Conservation (phyloP, 768 basidiomycete species). For the Kwoniella pini region DNA sequence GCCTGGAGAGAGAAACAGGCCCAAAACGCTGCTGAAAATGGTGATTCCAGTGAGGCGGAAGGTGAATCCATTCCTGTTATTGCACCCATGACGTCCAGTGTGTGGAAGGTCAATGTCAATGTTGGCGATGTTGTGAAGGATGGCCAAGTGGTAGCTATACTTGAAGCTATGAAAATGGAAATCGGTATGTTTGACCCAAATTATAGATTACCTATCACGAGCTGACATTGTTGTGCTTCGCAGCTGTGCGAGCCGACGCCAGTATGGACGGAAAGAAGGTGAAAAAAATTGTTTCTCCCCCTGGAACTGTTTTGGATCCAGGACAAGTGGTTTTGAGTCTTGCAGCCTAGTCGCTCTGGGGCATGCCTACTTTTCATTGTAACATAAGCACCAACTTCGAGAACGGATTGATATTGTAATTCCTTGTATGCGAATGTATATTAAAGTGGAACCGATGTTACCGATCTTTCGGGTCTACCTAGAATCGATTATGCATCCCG, state of each 20-base stretch:
- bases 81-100: constrained; percentile 37
- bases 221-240: neutral
- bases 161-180: constrained; percentile 48
- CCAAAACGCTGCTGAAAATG: constrained; percentile 8
- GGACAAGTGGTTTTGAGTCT: constrained; percentile 28
- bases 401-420: too few species aligned
- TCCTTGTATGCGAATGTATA: too few species aligned
- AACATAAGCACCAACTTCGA: too few species aligned
- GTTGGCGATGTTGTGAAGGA: constrained; percentile 29
- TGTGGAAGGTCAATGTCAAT: constrained; percentile 34
- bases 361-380: too few species aligned
- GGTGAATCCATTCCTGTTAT: constrained; percentile 25
- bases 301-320: constrained; percentile 32
- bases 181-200: constrained; percentile 37
- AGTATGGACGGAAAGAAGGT: constrained; percentile 30
- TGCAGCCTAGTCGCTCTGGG: neutral
- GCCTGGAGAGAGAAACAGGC: constrained; percentile 56
- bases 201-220: too few species aligned
- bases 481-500: too few species aligned
- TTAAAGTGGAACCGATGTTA: too few species aligned
- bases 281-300: constrained; percentile 19
- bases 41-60: neutral
- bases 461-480: too few species aligned
- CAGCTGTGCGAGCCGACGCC: constrained; percentile 34
- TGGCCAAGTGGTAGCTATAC: constrained; percentile 31